Evolutionary conservation across 1,284 basidiomycete species (phyloP).

Genomic region (Irpex rosettiformis): DNA sequence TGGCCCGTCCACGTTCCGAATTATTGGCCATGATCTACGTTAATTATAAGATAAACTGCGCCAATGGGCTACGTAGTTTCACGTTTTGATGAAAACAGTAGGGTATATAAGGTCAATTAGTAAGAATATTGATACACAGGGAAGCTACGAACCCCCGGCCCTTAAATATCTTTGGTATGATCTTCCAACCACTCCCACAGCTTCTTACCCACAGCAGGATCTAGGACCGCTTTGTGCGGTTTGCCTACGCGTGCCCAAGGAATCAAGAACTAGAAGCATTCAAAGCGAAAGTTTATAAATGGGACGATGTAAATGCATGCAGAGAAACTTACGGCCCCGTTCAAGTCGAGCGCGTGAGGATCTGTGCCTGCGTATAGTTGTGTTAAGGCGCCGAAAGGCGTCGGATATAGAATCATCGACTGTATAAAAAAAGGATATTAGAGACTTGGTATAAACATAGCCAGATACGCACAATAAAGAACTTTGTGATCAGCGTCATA

Average conservation of each 20-base stretch:
- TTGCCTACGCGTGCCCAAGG: slow-evolving; percentile 37
- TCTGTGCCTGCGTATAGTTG: slow-evolving; percentile 25
- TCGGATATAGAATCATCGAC: neutral
- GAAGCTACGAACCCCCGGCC: too few relatives aligned
- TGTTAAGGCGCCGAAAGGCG: slow-evolving; percentile 15
- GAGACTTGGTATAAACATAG: too few relatives aligned
- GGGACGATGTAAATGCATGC: neutral
- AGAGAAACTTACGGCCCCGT: slow-evolving; percentile 18
- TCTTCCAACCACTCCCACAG: slow-evolving; percentile 35
- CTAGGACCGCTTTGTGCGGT: slow-evolving; percentile 20
- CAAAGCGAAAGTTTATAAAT: neutral
- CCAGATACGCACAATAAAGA: neutral
- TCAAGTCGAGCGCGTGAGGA: slow-evolving; percentile 18
- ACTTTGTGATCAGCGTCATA: neutral
- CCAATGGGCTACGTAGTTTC: too few relatives aligned
- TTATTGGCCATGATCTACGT: too few relatives aligned
- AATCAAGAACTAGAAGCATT: slow-evolving; percentile 20
- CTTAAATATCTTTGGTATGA: slow-evolving; percentile 21
- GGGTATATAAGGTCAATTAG: too few relatives aligned
- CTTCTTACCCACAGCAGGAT: slow-evolving; percentile 25
- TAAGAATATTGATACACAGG: too few relatives aligned
- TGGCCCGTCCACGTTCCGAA: neutral
- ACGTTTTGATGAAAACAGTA: too few relatives aligned
- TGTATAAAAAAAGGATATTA: neutral
- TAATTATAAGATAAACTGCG: too few relatives aligned